Base-by-base conservation (phyloP, 306 rosid genomes). In the Oxytropis ochrocephala region DNA sequence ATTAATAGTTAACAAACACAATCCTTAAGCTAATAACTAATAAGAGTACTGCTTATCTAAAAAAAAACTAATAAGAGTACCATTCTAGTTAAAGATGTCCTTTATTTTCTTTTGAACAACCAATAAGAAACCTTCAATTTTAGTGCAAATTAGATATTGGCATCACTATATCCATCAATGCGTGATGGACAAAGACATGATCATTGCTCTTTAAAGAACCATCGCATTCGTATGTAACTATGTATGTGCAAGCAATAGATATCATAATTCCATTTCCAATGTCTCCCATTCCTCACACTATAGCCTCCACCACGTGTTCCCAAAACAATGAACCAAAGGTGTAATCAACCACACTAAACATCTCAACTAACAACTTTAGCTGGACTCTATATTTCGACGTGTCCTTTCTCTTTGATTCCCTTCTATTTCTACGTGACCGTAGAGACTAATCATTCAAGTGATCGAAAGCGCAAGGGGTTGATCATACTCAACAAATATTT, bases 321-420 rank as follows among this genome's bases (percentile, higher is more conserved):
- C 36, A 36, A 36, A 36, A 33, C 50, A 35, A 67, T 5, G 13
- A 41, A 41, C 12, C 47, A 41, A 38, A 38, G 43, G 47, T 42
- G 47, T 11, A 11, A 11, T 10, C 47, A 11, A 42, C 14, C 12
- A 42, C 47, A 42, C 6, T 11, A 42, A 11, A 11, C n/a, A 41
- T 5, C 46, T 36, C 41, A 36, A 38, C 11, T 0, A 38, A 1
- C 7, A 4, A 33, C 38, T 33, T 33, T 33, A 33, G 38, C 38
- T 38, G 43, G 43, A 38, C 43, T 38, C 43, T 38, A 6, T 7
- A 7, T 38, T 38, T 6, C 75, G 70, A 84, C 81, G 79, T 78
- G 85, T 78, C 81, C 16, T 44, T 53, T 79, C 69, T 64, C 43
- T n/a, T n/a, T 19, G 0, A 43, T 46, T 38, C 49, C 52, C 51